phyloP scores from a whole-genome alignment of 139 green algal species.

The Ulvella scutata region DNA sequence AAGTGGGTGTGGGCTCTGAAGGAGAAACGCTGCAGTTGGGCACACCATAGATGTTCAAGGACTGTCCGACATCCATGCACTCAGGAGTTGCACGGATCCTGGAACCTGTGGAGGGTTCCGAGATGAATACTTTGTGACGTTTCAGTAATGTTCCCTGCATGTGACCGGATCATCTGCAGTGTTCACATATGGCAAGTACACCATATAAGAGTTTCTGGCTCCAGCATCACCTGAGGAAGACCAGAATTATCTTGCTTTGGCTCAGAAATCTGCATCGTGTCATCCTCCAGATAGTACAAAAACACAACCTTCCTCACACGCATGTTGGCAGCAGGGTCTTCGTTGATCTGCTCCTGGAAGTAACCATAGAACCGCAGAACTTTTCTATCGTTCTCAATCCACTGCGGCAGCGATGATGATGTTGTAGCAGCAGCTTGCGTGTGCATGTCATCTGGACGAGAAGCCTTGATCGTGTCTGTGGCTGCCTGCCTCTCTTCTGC shows the following conservation, averaged over 20 bases:
- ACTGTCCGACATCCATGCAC: constrained; percentile 59
- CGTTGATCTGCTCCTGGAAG: constrained; percentile 69
- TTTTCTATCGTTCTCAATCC: constrained; percentile 67
- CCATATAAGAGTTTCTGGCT: not conserved
- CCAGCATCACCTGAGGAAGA: constrained; percentile 44
- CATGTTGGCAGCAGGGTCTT: constrained; percentile 59
- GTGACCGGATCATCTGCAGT: not conserved
- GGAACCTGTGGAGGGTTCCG: constrained; percentile 19
- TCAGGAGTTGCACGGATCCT: not conserved
- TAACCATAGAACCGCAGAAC: constrained; percentile 85
- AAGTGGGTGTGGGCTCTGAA: too few species aligned
- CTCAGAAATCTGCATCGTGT: constrained; percentile 71
- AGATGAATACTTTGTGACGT: constrained; percentile 49
- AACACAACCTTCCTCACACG: constrained; percentile 65
- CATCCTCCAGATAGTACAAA: constrained; percentile 82
- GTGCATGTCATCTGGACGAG: not conserved
- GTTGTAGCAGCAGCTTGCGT: not conserved
- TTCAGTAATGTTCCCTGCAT: constrained; percentile 77
- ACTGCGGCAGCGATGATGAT: constrained; percentile 54
- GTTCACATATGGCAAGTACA: not conserved
- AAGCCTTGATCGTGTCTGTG: not conserved
- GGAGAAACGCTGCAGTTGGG: too few species aligned
- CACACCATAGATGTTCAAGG: constrained; percentile 54
- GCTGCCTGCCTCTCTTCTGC: not conserved
- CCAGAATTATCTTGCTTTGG: constrained; percentile 73